Percentiles rank a stretch among this genome's conserved stretches.
phyloP scores from a whole-genome alignment of 192 early-diverging fungal species.

The Umbelopsis ramanniana region DNA sequence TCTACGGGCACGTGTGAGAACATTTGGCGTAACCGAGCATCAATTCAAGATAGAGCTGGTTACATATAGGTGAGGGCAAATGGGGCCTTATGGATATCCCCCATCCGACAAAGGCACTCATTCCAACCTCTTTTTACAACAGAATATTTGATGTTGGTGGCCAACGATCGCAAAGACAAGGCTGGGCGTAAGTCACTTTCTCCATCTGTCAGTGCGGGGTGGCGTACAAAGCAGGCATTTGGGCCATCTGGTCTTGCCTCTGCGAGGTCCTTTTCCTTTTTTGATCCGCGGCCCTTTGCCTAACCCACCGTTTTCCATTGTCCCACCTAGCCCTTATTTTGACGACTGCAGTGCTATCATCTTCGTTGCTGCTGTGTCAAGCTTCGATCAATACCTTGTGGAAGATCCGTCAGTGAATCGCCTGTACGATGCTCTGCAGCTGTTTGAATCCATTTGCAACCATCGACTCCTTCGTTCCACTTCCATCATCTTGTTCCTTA shows the following conservation, averaged over 20 bases:
- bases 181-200: slow-evolving; percentile 40
- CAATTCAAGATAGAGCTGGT: slow-evolving; percentile 63
- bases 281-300: background rate
- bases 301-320: slow-evolving; percentile 7
- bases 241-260: background rate
- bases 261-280: background rate
- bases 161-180: slow-evolving; percentile 50
- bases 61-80: slow-evolving; percentile 43
- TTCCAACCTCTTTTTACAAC: background rate
- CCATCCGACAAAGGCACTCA: too few species aligned
- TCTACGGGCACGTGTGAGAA: slow-evolving; percentile 68
- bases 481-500: slow-evolving; percentile 62
- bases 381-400: slow-evolving; percentile 60
- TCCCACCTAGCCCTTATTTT: slow-evolving; percentile 41
- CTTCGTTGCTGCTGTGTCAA: slow-evolving; percentile 62
- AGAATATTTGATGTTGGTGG: slow-evolving; percentile 61
- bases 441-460: slow-evolving; percentile 66
- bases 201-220: slow-evolving; percentile 3
- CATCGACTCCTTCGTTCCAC: slow-evolving; percentile 62
- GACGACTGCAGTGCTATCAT: slow-evolving; percentile 60
- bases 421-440: slow-evolving; percentile 63
- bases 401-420: slow-evolving; percentile 44
- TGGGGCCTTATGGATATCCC: background rate
- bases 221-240: slow-evolving; percentile 8
- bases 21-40: slow-evolving; percentile 72